Percentiles rank a stretch among this genome's conserved stretches.
Evolutionary conservation across 1,284 basidiomycete genomes (phyloP).

Genomic region (Agaricales sp.): DNA sequence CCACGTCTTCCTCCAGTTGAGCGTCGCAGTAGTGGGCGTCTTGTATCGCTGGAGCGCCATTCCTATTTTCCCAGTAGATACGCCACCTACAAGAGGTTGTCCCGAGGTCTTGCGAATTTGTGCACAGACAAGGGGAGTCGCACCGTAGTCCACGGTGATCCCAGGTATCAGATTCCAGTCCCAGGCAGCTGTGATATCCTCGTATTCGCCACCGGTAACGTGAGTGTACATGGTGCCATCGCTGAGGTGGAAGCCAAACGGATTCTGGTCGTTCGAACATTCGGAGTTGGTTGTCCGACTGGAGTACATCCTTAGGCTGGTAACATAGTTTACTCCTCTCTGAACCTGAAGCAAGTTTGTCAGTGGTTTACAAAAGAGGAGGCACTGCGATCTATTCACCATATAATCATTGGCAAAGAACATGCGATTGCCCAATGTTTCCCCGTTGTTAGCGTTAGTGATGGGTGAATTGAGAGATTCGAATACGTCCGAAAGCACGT

Average conservation of each 20-base stretch:
- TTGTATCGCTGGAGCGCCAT: constrained; percentile 31
- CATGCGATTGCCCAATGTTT: constrained; percentile 30
- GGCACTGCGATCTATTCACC: constrained; percentile 19
- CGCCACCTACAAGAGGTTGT: constrained; percentile 35
- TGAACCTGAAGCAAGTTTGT: constrained; percentile 24
- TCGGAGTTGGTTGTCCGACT: constrained; percentile 35
- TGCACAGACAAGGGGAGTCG: constrained; percentile 23
- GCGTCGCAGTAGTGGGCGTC: constrained; percentile 28
- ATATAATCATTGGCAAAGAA: constrained; percentile 43
- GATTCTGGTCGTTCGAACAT: constrained; percentile 34
- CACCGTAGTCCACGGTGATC: constrained; percentile 32
- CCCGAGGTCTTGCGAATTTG: constrained; percentile 20
- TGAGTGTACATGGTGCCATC: constrained; percentile 40
- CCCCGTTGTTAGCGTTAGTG: constrained; percentile 27
- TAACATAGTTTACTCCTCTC: constrained; percentile 31
- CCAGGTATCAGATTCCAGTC: constrained; percentile 43
- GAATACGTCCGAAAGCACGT: constrained; percentile 17
- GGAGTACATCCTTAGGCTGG: constrained; percentile 38
- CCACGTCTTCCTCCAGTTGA: constrained; percentile 39
- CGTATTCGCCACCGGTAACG: constrained; percentile 35
- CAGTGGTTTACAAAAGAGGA: too few species aligned
- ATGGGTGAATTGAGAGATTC: constrained; percentile 20
- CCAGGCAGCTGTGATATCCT: constrained; percentile 35
- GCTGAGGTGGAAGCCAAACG: constrained; percentile 35
- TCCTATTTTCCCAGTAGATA: constrained; percentile 28